These are phyloP conservation scores for Sambucus nigra DNA, from an alignment of 129 eudicot genomes.

Conservation along the genomic window DNA sequence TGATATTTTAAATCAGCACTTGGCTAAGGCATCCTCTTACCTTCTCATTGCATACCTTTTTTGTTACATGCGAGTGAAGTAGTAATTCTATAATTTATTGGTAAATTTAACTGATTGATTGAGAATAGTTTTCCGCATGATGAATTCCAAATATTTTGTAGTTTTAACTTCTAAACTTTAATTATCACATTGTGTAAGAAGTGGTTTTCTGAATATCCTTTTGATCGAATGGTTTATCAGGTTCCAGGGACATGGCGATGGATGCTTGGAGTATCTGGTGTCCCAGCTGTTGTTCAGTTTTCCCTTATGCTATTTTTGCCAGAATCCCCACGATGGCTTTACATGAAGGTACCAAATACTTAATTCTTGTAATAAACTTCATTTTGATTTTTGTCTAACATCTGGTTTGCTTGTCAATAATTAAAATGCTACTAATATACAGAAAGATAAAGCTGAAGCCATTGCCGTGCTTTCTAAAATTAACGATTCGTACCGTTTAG, in stretches of 20 bases:
- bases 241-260: constrained; percentile 88
- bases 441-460: constrained; percentile 82
- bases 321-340: constrained; percentile 98
- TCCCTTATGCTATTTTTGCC: constrained; percentile 76
- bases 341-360: constrained; percentile 41
- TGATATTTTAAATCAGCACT: too few relatives aligned
- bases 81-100: too few relatives aligned
- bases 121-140: too few relatives aligned
- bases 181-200: too few relatives aligned
- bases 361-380: neutral
- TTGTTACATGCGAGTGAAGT: too few relatives aligned
- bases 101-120: too few relatives aligned
- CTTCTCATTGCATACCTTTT: too few relatives aligned
- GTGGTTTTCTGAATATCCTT: neutral
- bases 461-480: constrained; percentile 79
- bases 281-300: constrained; percentile 87
- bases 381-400: neutral
- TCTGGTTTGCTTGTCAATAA: neutral
- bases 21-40: too few relatives aligned
- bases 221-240: constrained; percentile 22
- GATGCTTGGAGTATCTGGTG: constrained; percentile 77
- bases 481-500: constrained; percentile 72
- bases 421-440: neutral
- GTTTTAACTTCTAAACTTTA: too few relatives aligned
- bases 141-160: too few relatives aligned